These are phyloP conservation scores for Pezicula radicicola DNA, from an alignment of 2,329 filamentous ascomycete species.

Conservation along the genomic window DNA sequence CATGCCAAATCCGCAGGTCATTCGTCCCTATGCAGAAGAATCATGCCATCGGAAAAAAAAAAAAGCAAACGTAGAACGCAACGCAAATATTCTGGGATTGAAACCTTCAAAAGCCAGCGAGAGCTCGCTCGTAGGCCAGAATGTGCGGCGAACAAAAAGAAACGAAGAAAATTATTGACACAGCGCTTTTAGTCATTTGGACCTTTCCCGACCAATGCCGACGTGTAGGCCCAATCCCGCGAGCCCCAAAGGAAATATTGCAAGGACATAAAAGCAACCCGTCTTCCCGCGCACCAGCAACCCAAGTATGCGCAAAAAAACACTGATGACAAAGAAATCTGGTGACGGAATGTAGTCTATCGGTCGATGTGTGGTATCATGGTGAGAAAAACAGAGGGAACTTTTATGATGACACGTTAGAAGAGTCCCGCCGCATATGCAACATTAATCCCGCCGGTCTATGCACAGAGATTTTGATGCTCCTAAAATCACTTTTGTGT, in stretches of 20 bases:
- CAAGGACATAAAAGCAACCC: constrained; percentile 23
- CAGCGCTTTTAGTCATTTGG: constrained; percentile 25
- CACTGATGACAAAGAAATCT: constrained; percentile 27
- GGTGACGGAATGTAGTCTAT: constrained; percentile 30
- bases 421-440: constrained; percentile 39
- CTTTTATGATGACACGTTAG: constrained; percentile 40
- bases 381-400: constrained; percentile 34
- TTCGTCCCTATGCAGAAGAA: background rate
- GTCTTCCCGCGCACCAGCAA: constrained; percentile 26
- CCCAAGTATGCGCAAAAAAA: constrained; percentile 24
- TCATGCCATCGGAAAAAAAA: background rate
- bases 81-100: background rate
- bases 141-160: constrained; percentile 13
- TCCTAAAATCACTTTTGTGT: constrained; percentile 33
- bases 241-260: constrained; percentile 25
- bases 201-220: constrained; percentile 16
- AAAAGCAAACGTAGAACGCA: constrained; percentile 3
- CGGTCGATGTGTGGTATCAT: constrained; percentile 40
- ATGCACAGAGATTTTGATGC: constrained; percentile 41
- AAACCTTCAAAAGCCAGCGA: constrained; percentile 2
- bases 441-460: constrained; percentile 39
- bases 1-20: background rate
- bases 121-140: constrained; percentile 7
- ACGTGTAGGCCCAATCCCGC: constrained; percentile 19
- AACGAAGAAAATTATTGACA: constrained; percentile 25